Evolutionary conservation across 495 filamentous ascomycete genomes (phyloP), one percentile per base, ranked within the genome.

Genomic region (Penicillium coffeae): DNA sequence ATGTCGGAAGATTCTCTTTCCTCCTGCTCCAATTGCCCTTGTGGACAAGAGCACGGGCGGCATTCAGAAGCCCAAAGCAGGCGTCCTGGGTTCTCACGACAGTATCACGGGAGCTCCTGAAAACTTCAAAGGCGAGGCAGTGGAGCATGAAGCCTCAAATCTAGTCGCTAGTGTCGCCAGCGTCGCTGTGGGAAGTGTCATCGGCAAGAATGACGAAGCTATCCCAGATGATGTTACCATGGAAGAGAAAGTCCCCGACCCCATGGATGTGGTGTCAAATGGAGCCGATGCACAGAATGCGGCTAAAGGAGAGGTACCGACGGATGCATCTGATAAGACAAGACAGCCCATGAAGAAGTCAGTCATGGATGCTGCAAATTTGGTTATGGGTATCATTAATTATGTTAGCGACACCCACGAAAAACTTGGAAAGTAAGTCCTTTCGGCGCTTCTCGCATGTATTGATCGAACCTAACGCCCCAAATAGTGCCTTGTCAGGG

Each of bases 71-170:
- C 88, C 89, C 2, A 78, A 78, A 37, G 79, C 88, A 5, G 89
- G 87, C 0, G 79, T 88, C 0, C 73, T 91, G 1, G 89, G 86
- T 4, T 88, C 82, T 39, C 76, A 86, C 27, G 85, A 89, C 47
- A 89, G 83, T 52, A 74, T 84, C 6, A 94, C 89, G 0, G 90
- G 88, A 21, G 88, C 87, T 3, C 84, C 88, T 0, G 86, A 93
- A 62, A 88, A 86, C 51, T 81, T 89, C 64, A 84, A 89, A 53
- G 90, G 90, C 15, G 89, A 93, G 60, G 86, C 88, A 1, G 88
- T 88, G 9, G 90, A 95, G 60, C 79, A 86, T 49, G 90, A 94
- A 60, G 89, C 90, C 3, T 82, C 77, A 52, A 91, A 88, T 51
- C 82, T 94, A 48, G 83, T 92, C 15, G 84, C 83, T 49, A 77